phyloP scores from a whole-genome alignment of 2,329 filamentous ascomycete species.

The Hypoxylon sp. region DNA sequence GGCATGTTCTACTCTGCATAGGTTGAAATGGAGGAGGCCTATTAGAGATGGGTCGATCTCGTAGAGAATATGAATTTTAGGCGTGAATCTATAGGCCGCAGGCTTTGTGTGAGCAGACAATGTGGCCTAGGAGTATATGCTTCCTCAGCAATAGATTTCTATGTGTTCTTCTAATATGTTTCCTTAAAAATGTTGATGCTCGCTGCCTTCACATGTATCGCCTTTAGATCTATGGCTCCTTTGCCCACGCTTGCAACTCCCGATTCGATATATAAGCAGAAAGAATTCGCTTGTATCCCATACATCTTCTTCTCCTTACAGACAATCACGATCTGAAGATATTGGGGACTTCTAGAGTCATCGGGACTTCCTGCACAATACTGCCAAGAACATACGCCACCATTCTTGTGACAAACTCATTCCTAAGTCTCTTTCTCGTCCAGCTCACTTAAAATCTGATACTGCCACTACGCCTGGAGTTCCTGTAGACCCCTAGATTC shows the following conservation, averaged over 20 bases:
- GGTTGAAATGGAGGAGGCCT: neutral
- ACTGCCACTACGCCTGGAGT: neutral
- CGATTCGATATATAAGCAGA: neutral
- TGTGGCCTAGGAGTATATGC: neutral
- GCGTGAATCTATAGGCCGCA: neutral
- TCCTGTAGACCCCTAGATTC: neutral
- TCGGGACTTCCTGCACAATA: neutral
- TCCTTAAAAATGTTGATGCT: neutral
- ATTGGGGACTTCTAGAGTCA: neutral
- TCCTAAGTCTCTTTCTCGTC: neutral
- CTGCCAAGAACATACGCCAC: neutral
- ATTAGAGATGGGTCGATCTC: neutral
- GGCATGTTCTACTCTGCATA: neutral
- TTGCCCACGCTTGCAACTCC: neutral
- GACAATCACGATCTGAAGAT: neutral
- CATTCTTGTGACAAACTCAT: neutral
- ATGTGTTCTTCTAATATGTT: neutral
- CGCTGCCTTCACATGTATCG: neutral
- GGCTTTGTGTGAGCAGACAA: neutral
- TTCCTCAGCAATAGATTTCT: neutral
- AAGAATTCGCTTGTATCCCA: neutral
- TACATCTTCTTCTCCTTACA: neutral
- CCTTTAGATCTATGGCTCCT: neutral
- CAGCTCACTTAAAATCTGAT: neutral
- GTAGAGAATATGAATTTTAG: neutral